Percentiles rank a stretch among this genome's conserved stretches.
Evolutionary conservation across 768 basidiomycete genomes (phyloP).

Genomic region (Podaxis sp.): DNA sequence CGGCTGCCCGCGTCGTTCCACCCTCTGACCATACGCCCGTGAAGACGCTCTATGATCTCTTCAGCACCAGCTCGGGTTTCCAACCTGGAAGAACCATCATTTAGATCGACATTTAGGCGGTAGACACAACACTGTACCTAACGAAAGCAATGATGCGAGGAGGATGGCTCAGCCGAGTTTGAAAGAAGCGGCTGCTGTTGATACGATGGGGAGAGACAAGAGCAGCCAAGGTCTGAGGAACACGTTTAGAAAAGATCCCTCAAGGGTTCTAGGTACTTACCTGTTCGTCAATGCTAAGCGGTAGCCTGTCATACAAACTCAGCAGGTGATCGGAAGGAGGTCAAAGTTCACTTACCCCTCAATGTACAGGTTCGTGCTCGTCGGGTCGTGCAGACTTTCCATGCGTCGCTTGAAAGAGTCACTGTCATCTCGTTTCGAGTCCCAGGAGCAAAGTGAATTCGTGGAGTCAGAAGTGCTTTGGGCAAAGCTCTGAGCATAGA

Average conservation of each 20-base stretch:
- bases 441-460: conserved; percentile 18
- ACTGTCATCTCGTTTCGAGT: conserved; percentile 24
- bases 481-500: conserved; percentile 43
- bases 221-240: conserved; percentile 54
- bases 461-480: conserved; percentile 20
- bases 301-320: conserved; percentile 43
- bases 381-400: conserved; percentile 66
- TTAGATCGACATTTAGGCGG: conserved; percentile 4
- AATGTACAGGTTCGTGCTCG: conserved; percentile 78
- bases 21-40: conserved; percentile 78
- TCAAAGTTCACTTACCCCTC: conserved; percentile 50
- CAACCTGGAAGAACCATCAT: conserved; percentile 41
- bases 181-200: conserved; percentile 76
- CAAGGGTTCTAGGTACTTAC: conserved; percentile 30
- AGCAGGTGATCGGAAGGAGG: background rate
- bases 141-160: conserved; percentile 83
- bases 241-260: background rate
- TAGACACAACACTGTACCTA: conserved; percentile 39
- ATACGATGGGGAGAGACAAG: conserved; percentile 72
- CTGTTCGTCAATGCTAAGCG: conserved; percentile 65
- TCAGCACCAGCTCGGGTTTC: conserved; percentile 72
- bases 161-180: conserved; percentile 72
- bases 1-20: conserved; percentile 75
- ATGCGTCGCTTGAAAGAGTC: conserved; percentile 74
- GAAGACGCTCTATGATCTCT: conserved; percentile 73